Evolutionary conservation across 169 alveolate species (phyloP).

Genomic region (Plasmodium fragile): DNA sequence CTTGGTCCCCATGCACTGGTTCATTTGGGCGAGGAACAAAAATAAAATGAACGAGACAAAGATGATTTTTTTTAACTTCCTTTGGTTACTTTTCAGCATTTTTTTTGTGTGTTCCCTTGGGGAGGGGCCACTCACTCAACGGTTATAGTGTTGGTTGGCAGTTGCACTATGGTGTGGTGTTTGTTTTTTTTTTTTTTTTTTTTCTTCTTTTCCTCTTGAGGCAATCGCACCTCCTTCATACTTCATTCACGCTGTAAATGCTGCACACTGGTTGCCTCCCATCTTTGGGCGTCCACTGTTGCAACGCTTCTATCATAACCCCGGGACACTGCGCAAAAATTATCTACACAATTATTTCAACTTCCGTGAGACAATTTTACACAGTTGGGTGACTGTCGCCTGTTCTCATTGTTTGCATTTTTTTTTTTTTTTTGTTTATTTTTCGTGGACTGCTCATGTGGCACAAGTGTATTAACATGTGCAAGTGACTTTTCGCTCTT

Average conservation of each 20-base stretch:
- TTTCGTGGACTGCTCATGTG: background rate
- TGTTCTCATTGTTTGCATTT: background rate
- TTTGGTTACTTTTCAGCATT: slow-evolving; percentile 5
- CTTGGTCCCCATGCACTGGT: slow-evolving; percentile 16
- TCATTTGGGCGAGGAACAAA: background rate
- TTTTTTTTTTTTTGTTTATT: background rate
- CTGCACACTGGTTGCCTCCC: background rate
- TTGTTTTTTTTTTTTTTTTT: background rate
- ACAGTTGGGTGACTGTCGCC: background rate
- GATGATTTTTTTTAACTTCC: background rate
- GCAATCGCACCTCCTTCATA: background rate
- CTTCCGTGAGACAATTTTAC: background rate
- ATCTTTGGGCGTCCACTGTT: background rate
- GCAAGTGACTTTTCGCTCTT: background rate
- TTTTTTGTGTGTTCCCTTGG: slow-evolving; percentile 18
- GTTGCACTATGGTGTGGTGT: background rate
- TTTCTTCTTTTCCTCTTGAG: background rate
- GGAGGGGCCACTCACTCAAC: background rate
- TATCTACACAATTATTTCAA: background rate
- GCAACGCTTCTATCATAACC: background rate
- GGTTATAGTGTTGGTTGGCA: background rate
- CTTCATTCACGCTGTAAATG: background rate
- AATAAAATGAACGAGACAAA: background rate
- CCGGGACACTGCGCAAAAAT: background rate
- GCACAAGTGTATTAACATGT: background rate